Base-by-base conservation (phyloP, 495 filamentous ascomycete species). In the Aspergillus diversus region DNA sequence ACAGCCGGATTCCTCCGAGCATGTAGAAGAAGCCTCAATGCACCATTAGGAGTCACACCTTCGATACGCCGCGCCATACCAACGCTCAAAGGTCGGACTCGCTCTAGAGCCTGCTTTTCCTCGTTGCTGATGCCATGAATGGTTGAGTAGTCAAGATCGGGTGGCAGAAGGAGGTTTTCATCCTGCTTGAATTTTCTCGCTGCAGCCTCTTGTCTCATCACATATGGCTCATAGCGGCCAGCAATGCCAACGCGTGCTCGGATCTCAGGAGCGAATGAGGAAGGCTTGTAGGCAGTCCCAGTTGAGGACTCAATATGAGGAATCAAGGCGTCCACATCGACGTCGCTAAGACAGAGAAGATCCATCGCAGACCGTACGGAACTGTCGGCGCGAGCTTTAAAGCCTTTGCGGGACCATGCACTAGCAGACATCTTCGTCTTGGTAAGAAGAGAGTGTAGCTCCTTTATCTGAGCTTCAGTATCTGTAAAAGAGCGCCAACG, bases 61-160 rank as follows among this genome's bases (percentile, higher is more conserved):
- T 99, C 95, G 55, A 97, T 86, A 9, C 96, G 77, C 54, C 92
- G 77, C 16, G 94, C 93, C 87, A 96, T 93, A 4, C 92, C 96
- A 31, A 99, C 76, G 54, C 83, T 94, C 69, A 92, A 90, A 5
- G 95, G 95, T 46, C 86, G 75, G 9, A 92, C 86, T 27, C 78
- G 77, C 35, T 84, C 78, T n/a, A 99, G 82, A 7, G 88, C 82
- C 11, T 81, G 75, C 66, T 81, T 85, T 80, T 98, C 96, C 64
- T 92, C 92, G 7, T 81, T 82, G 62, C 90, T 92, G 57, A 99
- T 79, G 0, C 93, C 92, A 35, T 80, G 73, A 21, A 99, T 80
- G 6, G 64, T 64, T 15, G 83, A 78, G 66, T 97, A 99, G 65
- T 97, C 88, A 33, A 99, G 69, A 66, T 96, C 90, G 0, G 79